Percentiles rank a stretch among this genome's conserved stretches.
Evolutionary conservation across 805 yeast species (phyloP).

Genomic region (Lipomyces spencermartinsiae): DNA sequence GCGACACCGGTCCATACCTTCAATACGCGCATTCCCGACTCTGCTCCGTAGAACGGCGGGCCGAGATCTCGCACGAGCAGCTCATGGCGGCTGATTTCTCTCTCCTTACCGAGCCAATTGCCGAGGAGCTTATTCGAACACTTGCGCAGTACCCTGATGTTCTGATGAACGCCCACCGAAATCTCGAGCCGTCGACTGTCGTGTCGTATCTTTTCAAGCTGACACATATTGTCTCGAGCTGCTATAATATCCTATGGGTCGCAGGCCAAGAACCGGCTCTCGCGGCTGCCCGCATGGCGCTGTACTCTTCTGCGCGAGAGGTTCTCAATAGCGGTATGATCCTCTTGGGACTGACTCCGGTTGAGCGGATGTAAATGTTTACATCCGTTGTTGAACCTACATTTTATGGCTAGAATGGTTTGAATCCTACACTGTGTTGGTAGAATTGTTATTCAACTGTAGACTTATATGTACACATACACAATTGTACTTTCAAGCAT

Average conservation of each 20-base stretch:
- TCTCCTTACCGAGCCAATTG: conserved; percentile 72
- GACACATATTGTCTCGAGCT: conserved; percentile 93
- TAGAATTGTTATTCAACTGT: not conserved
- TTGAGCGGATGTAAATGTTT: conserved; percentile 84
- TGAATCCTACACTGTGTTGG: not conserved
- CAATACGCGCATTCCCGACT: conserved; percentile 98
- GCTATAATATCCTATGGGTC: conserved; percentile 95
- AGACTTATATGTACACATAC: not conserved
- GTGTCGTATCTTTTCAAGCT: conserved; percentile 92
- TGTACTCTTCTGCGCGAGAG: conserved; percentile 88
- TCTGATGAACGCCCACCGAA: conserved; percentile 79
- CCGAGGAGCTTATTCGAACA: conserved; percentile 72
- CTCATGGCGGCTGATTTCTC: conserved; percentile 58
- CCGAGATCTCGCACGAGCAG: conserved; percentile 47
- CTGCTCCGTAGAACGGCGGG: conserved; percentile 90
- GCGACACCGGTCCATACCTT: conserved; percentile 98
- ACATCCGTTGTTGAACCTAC: not conserved
- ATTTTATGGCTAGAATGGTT: not conserved
- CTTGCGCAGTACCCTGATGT: conserved; percentile 92
- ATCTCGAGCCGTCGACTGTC: conserved; percentile 89
- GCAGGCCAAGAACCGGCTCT: conserved; percentile 90
- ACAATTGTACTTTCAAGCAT: not conserved
- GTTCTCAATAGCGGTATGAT: conserved; percentile 88
- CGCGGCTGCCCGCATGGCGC: conserved; percentile 89
- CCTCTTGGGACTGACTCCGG: conserved; percentile 94